Conservation (phyloP, 2,329 filamentous ascomycete species). For the Aspergillus carbonarius region DNA sequence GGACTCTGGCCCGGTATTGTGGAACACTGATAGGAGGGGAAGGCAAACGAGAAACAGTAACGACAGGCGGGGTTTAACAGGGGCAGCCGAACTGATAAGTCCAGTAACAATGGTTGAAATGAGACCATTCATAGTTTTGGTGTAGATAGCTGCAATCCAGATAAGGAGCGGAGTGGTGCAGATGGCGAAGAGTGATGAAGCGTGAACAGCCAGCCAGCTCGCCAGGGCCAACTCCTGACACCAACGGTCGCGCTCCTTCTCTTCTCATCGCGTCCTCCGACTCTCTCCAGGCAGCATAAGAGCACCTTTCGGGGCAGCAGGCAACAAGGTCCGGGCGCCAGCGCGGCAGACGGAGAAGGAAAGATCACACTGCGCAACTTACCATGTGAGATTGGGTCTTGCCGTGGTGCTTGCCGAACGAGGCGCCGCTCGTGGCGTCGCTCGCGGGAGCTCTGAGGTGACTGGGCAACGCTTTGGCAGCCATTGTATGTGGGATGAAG, state of each 20-base stretch:
- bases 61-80: too few relatives aligned
- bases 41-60: too few relatives aligned
- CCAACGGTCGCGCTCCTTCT: not conserved
- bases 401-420: conserved; percentile 52
- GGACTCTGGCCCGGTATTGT: too few relatives aligned
- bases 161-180: not conserved
- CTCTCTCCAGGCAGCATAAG: not conserved
- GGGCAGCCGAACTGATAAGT: too few relatives aligned
- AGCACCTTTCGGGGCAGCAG: not conserved
- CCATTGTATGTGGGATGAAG: conserved; percentile 54
- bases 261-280: not conserved
- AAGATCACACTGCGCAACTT: conserved; percentile 30
- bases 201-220: not conserved
- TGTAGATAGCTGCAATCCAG: too few relatives aligned
- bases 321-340: not conserved
- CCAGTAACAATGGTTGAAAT: too few relatives aligned
- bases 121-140: too few relatives aligned
- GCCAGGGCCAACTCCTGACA: not conserved
- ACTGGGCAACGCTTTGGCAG: conserved; percentile 73
- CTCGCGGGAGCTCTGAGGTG: conserved; percentile 70
- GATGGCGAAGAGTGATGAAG: not conserved
- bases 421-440: conserved; percentile 33
- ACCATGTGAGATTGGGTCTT: conserved; percentile 59
- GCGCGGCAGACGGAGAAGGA: not conserved
- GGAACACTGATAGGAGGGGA: too few relatives aligned